Percentiles rank a stretch among this genome's conserved stretches.
Evolutionary conservation across 108 stramenopile genomes (phyloP).

Genomic region (Nitzschia sp.): DNA sequence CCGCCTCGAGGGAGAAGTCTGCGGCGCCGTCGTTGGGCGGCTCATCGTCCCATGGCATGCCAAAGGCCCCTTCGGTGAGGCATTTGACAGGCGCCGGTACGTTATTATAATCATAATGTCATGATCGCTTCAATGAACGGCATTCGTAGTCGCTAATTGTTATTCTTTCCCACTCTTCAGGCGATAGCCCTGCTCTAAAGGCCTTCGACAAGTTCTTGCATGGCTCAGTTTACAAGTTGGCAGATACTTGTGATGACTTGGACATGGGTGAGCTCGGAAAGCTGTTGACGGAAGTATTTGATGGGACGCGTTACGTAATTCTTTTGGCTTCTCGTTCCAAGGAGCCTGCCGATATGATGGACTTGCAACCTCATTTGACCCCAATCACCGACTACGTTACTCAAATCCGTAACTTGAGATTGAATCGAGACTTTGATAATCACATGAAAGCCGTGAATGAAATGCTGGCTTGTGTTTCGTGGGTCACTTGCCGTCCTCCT

Average conservation of each 20-base stretch:
- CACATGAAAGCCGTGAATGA: slow-evolving; percentile 82
- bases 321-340: slow-evolving; percentile 70
- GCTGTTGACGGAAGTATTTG: slow-evolving; percentile 51
- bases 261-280: slow-evolving; percentile 62
- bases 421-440: slow-evolving; percentile 77
- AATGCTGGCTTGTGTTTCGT: slow-evolving; percentile 74
- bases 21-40: neutral
- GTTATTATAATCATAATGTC: slow-evolving; percentile 6
- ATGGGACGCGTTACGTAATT: slow-evolving; percentile 62
- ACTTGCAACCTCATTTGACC: slow-evolving; percentile 58
- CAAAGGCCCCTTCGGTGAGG: slow-evolving; percentile 34
- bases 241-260: slow-evolving; percentile 68
- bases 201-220: slow-evolving; percentile 75
- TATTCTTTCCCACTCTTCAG: neutral
- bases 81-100: slow-evolving; percentile 36
- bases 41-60: slow-evolving; percentile 1
- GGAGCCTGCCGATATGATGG: slow-evolving; percentile 49
- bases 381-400: slow-evolving; percentile 65
- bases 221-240: slow-evolving; percentile 59
- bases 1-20: neutral
- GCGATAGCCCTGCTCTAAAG: slow-evolving; percentile 57
- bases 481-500: slow-evolving; percentile 72
- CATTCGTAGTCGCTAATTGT: no score
- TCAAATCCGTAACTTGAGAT: slow-evolving; percentile 53
- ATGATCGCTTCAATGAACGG: no score